Evolutionary conservation across 345 rosid genomes (phyloP).

Genomic region (Hibiscus trionum): DNA sequence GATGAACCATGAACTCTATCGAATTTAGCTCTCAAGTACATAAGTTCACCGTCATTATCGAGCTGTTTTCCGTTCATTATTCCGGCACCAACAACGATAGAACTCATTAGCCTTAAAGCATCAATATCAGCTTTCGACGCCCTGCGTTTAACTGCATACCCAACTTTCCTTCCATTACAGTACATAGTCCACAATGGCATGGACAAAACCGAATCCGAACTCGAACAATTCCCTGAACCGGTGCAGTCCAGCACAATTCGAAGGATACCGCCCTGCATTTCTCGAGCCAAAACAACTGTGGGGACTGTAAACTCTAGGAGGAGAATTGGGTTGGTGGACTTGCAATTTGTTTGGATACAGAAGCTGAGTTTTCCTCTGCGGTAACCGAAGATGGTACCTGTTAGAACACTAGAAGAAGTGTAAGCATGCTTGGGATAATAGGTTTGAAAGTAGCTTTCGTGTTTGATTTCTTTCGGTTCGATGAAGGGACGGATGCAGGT

Average conservation of each 20-base stretch:
- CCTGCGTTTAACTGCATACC: slow-evolving; percentile 49
- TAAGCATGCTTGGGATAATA: slow-evolving; percentile 13
- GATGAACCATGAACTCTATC: slow-evolving; percentile 38
- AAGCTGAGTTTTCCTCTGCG: slow-evolving; percentile 51
- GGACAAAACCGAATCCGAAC: slow-evolving; percentile 27
- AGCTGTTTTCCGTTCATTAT: slow-evolving; percentile 38
- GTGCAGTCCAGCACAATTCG: slow-evolving; percentile 49
- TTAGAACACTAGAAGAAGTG: slow-evolving; percentile 30
- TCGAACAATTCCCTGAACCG: not conserved
- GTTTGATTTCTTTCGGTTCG: slow-evolving; percentile 24
- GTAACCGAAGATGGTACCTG: slow-evolving; percentile 59
- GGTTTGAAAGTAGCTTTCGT: slow-evolving; percentile 13
- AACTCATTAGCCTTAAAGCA: slow-evolving; percentile 38
- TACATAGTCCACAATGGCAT: slow-evolving; percentile 46
- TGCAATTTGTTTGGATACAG: slow-evolving; percentile 47
- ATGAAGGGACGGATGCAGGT: slow-evolving; percentile 36
- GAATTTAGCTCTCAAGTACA: slow-evolving; percentile 60
- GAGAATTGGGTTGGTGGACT: slow-evolving; percentile 33
- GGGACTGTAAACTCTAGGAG: slow-evolving; percentile 55
- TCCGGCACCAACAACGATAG: slow-evolving; percentile 60
- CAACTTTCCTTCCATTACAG: slow-evolving; percentile 64
- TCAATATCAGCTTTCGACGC: slow-evolving; percentile 38
- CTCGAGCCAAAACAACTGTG: slow-evolving; percentile 44
- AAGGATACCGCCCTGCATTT: slow-evolving; percentile 56
- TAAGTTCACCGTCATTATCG: slow-evolving; percentile 38